Evolutionary conservation across 140 eudicot species (phyloP), one percentile per base, ranked within the genome.

Genomic region (Anethum foeniculum): DNA sequence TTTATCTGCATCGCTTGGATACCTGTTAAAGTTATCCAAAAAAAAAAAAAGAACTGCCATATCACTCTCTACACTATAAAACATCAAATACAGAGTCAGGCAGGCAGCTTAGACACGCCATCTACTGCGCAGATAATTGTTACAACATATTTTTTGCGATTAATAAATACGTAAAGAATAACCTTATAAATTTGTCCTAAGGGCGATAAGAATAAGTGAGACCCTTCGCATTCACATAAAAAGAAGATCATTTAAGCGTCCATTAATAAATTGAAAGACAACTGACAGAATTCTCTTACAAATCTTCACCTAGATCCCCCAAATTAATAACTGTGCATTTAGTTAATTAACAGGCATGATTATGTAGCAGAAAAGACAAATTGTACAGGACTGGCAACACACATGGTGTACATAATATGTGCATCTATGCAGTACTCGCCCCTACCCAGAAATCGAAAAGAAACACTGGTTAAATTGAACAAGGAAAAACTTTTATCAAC

Each of bases 1-100:
- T 84, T 89, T 89, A 89, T 89, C 93, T 67, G 93, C 93, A 68
- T 89, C 93, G 81, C 93, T 89, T 54, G 93, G 93, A 56, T 89
- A 89, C 93, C 93, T 89, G 93, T 87, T 60, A 81, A 76, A 68
- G 74, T 68, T 30, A 4, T 0, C 9, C 4, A 30, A 27, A 30
- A 12, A 65, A 34, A 34, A 34, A 34, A 1, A 34, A 34, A 34
- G 3, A 34, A 65, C 38, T 27, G 72, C 7, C 72, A 65, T 5
- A 39, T 65, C 21, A 65, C 38, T 1, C 21, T 27, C 72, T 65
- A 65, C 21, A 27, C 72, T 65, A 11, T 65, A 25, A 56, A 64
- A 28, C 38, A 27, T 64, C 16, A 62, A 25, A n/a, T 23, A 62
- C 15, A 52, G 58, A 51, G 62, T 19, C 10, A 19, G 10, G 9